These are phyloP conservation scores for Gloeophyllum trabeum DNA, from an alignment of 768 basidiomycete species.

Conservation along the genomic window DNA sequence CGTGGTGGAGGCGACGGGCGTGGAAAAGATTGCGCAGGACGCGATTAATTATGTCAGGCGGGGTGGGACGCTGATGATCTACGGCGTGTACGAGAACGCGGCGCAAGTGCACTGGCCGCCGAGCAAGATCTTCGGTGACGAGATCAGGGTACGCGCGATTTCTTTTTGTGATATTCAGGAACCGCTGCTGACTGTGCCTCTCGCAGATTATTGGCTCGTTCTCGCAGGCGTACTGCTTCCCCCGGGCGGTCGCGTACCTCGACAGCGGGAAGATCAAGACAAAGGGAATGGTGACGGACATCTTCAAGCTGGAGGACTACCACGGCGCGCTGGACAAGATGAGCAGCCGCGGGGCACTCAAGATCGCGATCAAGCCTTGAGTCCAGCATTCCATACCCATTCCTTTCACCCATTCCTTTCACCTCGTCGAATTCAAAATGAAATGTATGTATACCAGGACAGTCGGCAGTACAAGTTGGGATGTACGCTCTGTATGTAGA, in stretches of 20 bases:
- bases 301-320: slow-evolving; percentile 46
- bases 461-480: too few species aligned
- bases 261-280: slow-evolving; percentile 77
- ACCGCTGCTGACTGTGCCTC: neutral
- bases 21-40: slow-evolving; percentile 27
- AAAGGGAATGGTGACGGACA: slow-evolving; percentile 70
- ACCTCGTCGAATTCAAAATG: too few species aligned
- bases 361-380: slow-evolving; percentile 40
- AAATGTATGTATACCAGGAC: too few species aligned
- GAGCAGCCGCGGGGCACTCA: slow-evolving; percentile 40
- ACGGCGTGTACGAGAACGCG: slow-evolving; percentile 85
- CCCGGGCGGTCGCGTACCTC: slow-evolving; percentile 80
- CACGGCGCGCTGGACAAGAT: slow-evolving; percentile 58
- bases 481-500: too few species aligned
- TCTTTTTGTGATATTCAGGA: neutral
- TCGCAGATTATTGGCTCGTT: slow-evolving; percentile 81
- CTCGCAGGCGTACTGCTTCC: slow-evolving; percentile 85
- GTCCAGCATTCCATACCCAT: too few species aligned
- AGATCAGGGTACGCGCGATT: slow-evolving; percentile 35
- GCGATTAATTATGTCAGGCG: slow-evolving; percentile 35
- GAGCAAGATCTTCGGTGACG: slow-evolving; percentile 67
- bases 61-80: slow-evolving; percentile 79
- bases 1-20: slow-evolving; percentile 30
- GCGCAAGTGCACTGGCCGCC: slow-evolving; percentile 83
- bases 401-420: too few species aligned